These are phyloP conservation scores for Aethionema arabicum DNA, from an alignment of 345 rosid genomes.

Conservation along the genomic window DNA sequence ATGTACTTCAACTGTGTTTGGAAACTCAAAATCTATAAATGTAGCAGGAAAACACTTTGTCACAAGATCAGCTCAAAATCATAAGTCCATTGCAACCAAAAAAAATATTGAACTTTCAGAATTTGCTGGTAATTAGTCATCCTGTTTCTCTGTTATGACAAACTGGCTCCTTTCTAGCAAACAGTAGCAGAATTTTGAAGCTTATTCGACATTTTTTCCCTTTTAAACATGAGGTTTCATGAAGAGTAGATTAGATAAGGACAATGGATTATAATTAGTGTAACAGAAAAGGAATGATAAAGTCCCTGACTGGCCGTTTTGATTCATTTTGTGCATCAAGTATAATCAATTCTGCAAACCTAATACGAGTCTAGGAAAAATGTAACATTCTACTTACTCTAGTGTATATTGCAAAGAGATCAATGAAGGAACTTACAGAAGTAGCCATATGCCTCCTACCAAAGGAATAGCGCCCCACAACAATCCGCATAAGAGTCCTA, in stretches of 20 bases:
- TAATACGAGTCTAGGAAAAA: neutral
- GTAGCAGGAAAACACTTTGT: neutral
- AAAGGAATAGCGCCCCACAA: slow-evolving; percentile 85
- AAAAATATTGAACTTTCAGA: neutral
- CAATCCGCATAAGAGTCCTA: slow-evolving; percentile 81
- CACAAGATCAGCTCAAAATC: neutral
- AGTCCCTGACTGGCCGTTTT: too few species aligned
- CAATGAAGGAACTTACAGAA: slow-evolving; percentile 56
- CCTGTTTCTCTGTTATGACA: neutral
- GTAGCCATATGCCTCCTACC: slow-evolving; percentile 91
- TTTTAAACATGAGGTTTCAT: neutral
- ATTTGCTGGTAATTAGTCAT: neutral
- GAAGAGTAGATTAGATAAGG: neutral
- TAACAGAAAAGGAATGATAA: neutral
- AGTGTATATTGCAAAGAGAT: neutral
- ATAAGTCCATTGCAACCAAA: neutral
- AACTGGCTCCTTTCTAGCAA: neutral
- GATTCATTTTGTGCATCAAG: neutral
- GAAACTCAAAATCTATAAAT: neutral
- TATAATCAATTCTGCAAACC: neutral
- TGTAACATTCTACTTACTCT: neutral
- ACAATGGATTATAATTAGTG: neutral
- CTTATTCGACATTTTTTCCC: neutral
- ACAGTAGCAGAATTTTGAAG: neutral
- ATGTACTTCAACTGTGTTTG: slow-evolving; percentile 5